phyloP scores from a whole-genome alignment of 1,139 yeast genomes.

The Yamadazyma oceani region DNA sequence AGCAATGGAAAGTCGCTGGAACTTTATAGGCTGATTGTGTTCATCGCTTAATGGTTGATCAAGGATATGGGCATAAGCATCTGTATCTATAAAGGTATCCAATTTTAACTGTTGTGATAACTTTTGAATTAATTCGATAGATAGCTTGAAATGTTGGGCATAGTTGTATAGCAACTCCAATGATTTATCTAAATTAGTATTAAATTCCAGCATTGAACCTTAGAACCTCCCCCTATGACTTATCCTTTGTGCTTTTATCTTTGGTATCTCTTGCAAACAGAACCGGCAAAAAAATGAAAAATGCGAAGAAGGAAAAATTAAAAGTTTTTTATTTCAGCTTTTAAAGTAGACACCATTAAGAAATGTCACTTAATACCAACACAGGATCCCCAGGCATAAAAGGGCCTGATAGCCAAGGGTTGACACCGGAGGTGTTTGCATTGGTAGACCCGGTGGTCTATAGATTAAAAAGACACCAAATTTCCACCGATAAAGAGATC shows the following conservation, averaged over 20 bases:
- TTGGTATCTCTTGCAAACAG: no score
- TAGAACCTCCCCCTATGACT: no score
- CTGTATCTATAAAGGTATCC: conserved; percentile 45
- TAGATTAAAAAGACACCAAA: conserved; percentile 68
- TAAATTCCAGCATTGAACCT: conserved; percentile 18
- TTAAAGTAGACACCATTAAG: no score
- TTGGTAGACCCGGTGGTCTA: conserved; percentile 42
- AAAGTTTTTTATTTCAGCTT: no score
- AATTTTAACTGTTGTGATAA: conserved; percentile 43
- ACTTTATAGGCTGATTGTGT: conserved; percentile 12
- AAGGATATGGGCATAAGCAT: conserved; percentile 30
- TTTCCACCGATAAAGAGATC: conserved; percentile 69
- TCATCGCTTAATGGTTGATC: conserved; percentile 20
- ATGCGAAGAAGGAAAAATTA: conserved; percentile 1
- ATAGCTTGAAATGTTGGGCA: conserved; percentile 30
- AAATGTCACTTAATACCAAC: not conserved
- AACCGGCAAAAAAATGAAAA: not conserved
- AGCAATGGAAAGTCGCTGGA: conserved; percentile 40
- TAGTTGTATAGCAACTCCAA: conserved; percentile 33
- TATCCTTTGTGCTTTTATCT: not conserved
- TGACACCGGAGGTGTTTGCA: conserved; percentile 37
- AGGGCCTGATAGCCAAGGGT: conserved; percentile 7
- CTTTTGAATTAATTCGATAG: conserved; percentile 41
- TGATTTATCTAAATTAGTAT: conserved; percentile 28
- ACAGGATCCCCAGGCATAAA: no score